Evolutionary conservation across 345 rosid species (phyloP), one percentile per base, ranked within the genome.

Genomic region (Salix koriyanagi): DNA sequence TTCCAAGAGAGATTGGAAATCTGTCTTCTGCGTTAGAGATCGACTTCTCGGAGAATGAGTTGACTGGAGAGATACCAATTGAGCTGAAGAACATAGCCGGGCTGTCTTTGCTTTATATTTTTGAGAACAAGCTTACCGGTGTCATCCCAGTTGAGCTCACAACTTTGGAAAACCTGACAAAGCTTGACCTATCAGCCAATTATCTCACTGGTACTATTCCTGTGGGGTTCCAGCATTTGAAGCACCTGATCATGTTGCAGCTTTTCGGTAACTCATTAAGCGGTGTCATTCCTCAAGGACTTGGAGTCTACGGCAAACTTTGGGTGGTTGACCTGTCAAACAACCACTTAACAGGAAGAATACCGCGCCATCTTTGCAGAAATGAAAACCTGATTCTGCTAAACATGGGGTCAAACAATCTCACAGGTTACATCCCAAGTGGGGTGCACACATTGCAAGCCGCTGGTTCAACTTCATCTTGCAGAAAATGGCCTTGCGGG

Each of bases 131-230:
- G 61, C 88, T 93, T 32, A 83, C 83, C 0, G 97, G 99, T 23
- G 80, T 56, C 46, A 94, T 94, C 70, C 97, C 97, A 18, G 84
- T 75, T 75, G 96, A 85, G 88, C 91, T 94, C 70, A 66, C 93
- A 64, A 79, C 76, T 74, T 83, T 91, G 86, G 84, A 80, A 80
- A 94, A 90, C 82, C 85, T 94, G 81, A 79, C 85, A 67, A 88
- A 70, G 87, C 92, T 94, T 37, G 99, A 94, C 80, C 93, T 94
- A 76, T 94, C 99, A 77, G 90, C 89, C 46, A 94, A 94, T 82
- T 66, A 41, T 54, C 89, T 94, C 69, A 80, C 84, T 9, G 97
- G 99, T 65, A 79, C 83, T 39, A 88, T 94, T 75, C 99, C 99
- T 34, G 7, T 79, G 62, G 91, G 92, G 36, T 90, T 94, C 81